Evolutionary conservation across 306 rosid genomes (phyloP).

Genomic region (Ormosia semicastrata): DNA sequence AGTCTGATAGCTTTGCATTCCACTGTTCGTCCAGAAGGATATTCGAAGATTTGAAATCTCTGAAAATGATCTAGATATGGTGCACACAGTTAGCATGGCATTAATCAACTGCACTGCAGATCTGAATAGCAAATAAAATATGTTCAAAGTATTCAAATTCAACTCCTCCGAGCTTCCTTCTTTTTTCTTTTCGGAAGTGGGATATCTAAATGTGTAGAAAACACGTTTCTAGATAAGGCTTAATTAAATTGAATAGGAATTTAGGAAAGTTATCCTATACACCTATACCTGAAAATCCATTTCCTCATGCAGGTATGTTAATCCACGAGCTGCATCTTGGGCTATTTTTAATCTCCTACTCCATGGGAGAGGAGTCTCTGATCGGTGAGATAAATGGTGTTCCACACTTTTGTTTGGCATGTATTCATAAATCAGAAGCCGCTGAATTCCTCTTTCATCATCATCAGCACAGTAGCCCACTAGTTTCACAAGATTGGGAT

Average conservation of each 20-base stretch:
- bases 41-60: slow-evolving; percentile 97
- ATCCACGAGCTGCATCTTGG: slow-evolving; percentile 91
- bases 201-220: slow-evolving; percentile 1
- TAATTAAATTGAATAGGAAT: not conserved
- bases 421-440: slow-evolving; percentile 85
- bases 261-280: slow-evolving; percentile 13
- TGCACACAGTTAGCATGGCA: slow-evolving; percentile 9
- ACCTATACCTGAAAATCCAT: slow-evolving; percentile 90
- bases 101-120: slow-evolving; percentile 9
- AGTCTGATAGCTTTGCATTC: slow-evolving; percentile 97
- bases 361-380: slow-evolving; percentile 79
- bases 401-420: slow-evolving; percentile 91
- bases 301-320: slow-evolving; percentile 83
- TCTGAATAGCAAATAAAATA: not conserved
- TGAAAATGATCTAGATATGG: slow-evolving; percentile 77
- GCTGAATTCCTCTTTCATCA: slow-evolving; percentile 97
- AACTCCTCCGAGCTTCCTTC: not conserved
- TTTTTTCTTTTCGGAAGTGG: not conserved
- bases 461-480: slow-evolving; percentile 97
- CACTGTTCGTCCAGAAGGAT: slow-evolving; percentile 91
- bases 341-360: slow-evolving; percentile 80
- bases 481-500: slow-evolving; percentile 94
- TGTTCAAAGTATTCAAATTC: not conserved
- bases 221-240: not conserved
- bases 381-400: slow-evolving; percentile 68